Conservation (phyloP, 768 basidiomycete species). For the Boletus pseudo-olivaceus region DNA sequence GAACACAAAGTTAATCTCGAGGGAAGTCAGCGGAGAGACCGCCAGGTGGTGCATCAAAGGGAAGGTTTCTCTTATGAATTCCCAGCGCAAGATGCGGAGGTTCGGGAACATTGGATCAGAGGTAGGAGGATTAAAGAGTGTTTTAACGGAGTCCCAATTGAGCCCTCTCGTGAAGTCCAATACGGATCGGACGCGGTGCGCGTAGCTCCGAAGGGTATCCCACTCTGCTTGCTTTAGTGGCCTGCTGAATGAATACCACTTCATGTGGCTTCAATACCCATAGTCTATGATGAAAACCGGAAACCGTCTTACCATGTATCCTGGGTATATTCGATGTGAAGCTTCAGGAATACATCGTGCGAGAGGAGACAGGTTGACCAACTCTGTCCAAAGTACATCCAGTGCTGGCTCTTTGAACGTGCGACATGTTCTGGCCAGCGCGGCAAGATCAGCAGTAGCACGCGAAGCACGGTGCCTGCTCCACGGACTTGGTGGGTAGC, state of each 20-base stretch:
- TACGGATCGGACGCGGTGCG: constrained; percentile 12
- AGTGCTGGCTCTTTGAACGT: constrained; percentile 6
- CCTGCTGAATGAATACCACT: constrained; percentile 18
- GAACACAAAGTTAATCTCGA: constrained; percentile 20
- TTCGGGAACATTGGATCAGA: constrained; percentile 18
- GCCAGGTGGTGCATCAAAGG: constrained; percentile 15
- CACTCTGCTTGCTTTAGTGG: constrained; percentile 8
- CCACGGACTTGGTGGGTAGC: not conserved
- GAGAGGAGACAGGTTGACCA: constrained; percentile 2
- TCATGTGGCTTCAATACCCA: not conserved
- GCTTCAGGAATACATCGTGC: constrained; percentile 6
- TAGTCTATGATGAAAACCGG: not conserved
- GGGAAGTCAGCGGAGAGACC: constrained; percentile 12
- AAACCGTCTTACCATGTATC: constrained; percentile 1
- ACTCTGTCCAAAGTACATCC: constrained; percentile 5
- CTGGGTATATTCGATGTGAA: constrained; percentile 12
- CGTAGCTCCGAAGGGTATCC: constrained; percentile 10
- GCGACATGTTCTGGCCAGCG: constrained; percentile 6
- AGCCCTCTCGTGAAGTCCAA: constrained; percentile 14
- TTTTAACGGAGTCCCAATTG: constrained; percentile 16
- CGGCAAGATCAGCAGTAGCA: not conserved
- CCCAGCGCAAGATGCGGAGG: constrained; percentile 20
- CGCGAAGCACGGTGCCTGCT: not conserved
- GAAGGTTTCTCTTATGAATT: constrained; percentile 15
- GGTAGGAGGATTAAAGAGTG: constrained; percentile 13